These are phyloP conservation scores for Zygoascus hellenicus DNA, from an alignment of 1,139 yeast genomes.

Conservation along the genomic window DNA sequence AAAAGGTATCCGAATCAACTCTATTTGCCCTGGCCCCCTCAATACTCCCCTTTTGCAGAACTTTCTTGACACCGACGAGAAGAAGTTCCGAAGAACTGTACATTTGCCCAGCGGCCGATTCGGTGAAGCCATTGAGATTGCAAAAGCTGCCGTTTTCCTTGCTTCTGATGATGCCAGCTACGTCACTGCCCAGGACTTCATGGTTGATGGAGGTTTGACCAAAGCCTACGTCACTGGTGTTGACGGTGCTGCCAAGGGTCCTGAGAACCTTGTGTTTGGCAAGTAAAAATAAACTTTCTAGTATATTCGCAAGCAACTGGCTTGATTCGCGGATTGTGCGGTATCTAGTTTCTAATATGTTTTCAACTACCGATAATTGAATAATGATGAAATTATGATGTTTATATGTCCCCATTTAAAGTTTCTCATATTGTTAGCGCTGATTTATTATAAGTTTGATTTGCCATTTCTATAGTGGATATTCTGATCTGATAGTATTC, in stretches of 20 bases:
- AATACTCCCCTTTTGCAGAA: conserved; percentile 54
- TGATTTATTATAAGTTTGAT: no score
- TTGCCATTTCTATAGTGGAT: no score
- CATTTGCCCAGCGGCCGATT: conserved; percentile 50
- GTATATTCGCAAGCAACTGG: no score
- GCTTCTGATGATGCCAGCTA: conserved; percentile 76
- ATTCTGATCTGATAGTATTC: no score
- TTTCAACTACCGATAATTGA: no score
- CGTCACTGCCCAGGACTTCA: conserved; percentile 75
- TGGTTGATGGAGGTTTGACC: conserved; percentile 74
- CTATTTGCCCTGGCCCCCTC: conserved; percentile 63
- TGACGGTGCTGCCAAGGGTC: conserved; percentile 26
- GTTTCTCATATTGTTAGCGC: no score
- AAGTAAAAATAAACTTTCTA: conserved; percentile 15
- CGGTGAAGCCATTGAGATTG: conserved; percentile 65
- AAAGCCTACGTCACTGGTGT: conserved; percentile 31
- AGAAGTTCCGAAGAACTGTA: conserved; percentile 41
- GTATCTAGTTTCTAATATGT: no score
- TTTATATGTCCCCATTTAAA: no score
- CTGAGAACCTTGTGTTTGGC: conserved; percentile 30
- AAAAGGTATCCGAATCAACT: conserved; percentile 59
- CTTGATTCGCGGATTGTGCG: no score
- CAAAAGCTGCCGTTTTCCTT: conserved; percentile 74
- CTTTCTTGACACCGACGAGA: conserved; percentile 37
- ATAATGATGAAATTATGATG: no score